Conservation (phyloP, 73 alveolate genomes). For the Symbiodinium pilosum region DNA sequence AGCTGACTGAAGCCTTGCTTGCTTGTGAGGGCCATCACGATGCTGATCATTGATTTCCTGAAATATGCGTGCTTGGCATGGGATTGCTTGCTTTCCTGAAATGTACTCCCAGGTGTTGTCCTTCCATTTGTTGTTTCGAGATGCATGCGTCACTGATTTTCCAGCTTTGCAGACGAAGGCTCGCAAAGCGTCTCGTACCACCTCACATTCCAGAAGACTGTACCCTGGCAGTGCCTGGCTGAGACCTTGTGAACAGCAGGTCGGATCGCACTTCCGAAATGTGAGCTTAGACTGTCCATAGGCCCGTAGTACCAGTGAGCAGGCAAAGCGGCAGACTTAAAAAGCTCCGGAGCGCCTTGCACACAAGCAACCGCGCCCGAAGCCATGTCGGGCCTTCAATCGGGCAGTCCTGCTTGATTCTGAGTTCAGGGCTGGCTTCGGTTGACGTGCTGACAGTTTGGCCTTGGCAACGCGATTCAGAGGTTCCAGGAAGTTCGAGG, state of each 20-base stretch:
- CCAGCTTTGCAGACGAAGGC: neutral
- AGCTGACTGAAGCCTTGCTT: constrained; percentile 75
- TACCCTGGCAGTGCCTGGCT: too few species aligned
- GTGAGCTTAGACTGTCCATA: neutral
- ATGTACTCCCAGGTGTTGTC: neutral
- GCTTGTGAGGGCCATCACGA: constrained; percentile 87
- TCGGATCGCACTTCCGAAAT: neutral
- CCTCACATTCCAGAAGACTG: neutral
- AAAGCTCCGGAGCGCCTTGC: too few species aligned
- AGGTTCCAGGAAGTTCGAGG: too few species aligned
- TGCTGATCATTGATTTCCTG: constrained; percentile 14
- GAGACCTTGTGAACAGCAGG: neutral
- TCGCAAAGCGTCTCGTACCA: neutral
- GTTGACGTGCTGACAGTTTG: too few species aligned
- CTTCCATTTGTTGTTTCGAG: neutral
- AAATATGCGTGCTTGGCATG: neutral
- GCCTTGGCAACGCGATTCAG: too few species aligned
- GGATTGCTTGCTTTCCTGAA: too few species aligned
- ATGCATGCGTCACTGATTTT: constrained; percentile 6
- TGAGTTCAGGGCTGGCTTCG: too few species aligned
- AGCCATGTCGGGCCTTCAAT: too few species aligned
- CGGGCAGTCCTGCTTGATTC: too few species aligned
- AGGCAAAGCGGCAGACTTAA: too few species aligned
- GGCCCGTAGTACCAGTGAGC: too few species aligned
- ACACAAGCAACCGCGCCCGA: too few species aligned